Evolutionary conservation across 73 alveolate genomes (phyloP).

Genomic region (Uronychia setigera): DNA sequence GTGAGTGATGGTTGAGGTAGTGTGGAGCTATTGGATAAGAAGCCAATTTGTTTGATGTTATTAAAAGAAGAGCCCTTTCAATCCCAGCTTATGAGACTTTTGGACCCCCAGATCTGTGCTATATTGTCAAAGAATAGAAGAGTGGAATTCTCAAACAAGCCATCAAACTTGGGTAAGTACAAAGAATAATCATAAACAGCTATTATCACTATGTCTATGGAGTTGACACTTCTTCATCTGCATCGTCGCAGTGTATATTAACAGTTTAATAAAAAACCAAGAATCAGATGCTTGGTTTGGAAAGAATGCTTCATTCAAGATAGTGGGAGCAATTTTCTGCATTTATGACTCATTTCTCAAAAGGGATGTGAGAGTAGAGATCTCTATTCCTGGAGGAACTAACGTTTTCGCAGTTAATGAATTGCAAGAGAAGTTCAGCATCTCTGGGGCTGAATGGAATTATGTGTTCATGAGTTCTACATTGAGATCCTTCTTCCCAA

Average conservation of each 20-base stretch:
- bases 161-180: slow-evolving; percentile 7
- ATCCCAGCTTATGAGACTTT: slow-evolving; percentile 10
- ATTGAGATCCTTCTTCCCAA: slow-evolving; percentile 20
- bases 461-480: slow-evolving; percentile 31
- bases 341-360: slow-evolving; percentile 24
- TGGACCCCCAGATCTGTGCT: slow-evolving; percentile 42
- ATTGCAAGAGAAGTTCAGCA: background rate
- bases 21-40: no score
- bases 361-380: slow-evolving; percentile 34
- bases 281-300: slow-evolving; percentile 9
- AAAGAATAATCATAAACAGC: slow-evolving; percentile 5
- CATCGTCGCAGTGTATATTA: slow-evolving; percentile 5
- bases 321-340: slow-evolving; percentile 18
- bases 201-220: slow-evolving; percentile 37
- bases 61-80: background rate
- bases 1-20: slow-evolving; percentile 4
- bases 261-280: slow-evolving; percentile 2
- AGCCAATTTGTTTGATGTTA: no score
- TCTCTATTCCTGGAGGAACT: slow-evolving; percentile 24
- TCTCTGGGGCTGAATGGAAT: slow-evolving; percentile 29
- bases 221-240: slow-evolving; percentile 11
- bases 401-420: slow-evolving; percentile 11
- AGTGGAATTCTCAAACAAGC: background rate
- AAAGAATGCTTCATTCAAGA: slow-evolving; percentile 1
- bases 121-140: slow-evolving; percentile 13